phyloP scores from a whole-genome alignment of 2,329 filamentous ascomycete species.

The Ascomycota sp. region DNA sequence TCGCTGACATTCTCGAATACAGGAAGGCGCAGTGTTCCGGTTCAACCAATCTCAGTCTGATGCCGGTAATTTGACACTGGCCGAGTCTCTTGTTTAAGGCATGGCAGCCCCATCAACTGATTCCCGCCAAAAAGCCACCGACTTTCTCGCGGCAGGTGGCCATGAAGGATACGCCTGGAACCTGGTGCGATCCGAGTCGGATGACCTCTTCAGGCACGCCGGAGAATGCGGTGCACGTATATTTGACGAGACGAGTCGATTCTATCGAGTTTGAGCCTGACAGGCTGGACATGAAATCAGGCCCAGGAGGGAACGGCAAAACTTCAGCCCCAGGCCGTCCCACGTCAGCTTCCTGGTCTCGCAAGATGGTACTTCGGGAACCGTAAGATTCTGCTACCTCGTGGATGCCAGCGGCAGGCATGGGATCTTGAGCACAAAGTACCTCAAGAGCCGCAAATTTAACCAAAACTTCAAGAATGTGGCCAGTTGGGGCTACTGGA shows the following conservation, averaged over 20 bases:
- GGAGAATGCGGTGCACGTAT: constrained; percentile 15
- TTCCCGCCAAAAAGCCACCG: constrained; percentile 14
- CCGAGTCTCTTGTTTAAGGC: not conserved
- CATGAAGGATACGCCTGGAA: constrained; percentile 21
- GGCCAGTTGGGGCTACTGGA: constrained; percentile 28
- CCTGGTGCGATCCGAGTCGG: constrained; percentile 22
- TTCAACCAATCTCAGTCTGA: constrained; percentile 12
- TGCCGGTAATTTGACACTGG: constrained; percentile 9
- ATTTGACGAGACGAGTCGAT: constrained; percentile 18
- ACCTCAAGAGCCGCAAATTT: constrained; percentile 23
- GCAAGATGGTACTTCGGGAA: constrained; percentile 15
- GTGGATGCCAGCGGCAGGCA: constrained; percentile 25
- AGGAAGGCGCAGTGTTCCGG: constrained; percentile 18
- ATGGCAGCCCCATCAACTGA: too few relatives aligned
- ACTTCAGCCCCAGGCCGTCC: constrained; percentile 9
- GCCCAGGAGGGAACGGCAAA: not conserved
- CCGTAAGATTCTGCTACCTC: constrained; percentile 23
- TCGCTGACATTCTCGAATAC: too few relatives aligned
- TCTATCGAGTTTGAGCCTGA: constrained; percentile 10
- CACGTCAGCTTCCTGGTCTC: constrained; percentile 14
- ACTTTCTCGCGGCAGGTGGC: constrained; percentile 20
- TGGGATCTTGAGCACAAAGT: constrained; percentile 25
- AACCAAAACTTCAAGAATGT: constrained; percentile 28
- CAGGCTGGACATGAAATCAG: not conserved
- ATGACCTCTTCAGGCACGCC: constrained; percentile 23